Conservation (phyloP, 2,329 filamentous ascomycete genomes). For the Diplodia mutila region DNA sequence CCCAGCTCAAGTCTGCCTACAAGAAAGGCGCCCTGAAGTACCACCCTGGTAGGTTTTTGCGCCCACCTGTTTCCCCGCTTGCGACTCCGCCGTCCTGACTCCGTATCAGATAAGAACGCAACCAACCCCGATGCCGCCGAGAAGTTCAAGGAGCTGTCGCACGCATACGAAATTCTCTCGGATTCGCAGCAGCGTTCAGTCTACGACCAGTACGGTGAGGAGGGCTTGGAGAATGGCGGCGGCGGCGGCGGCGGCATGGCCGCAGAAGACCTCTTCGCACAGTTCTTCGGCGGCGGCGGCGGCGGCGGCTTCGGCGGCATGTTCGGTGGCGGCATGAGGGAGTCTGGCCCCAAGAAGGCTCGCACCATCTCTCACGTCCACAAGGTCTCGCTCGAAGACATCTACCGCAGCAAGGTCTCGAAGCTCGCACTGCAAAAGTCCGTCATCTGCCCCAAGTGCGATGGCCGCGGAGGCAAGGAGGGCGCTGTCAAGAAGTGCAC, state of each 20-base stretch:
- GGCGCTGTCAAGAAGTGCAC: constrained; percentile 93
- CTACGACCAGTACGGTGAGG: constrained; percentile 98
- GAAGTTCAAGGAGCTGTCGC: constrained; percentile 97
- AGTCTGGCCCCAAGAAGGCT: constrained; percentile 84
- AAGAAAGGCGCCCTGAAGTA: constrained; percentile 81
- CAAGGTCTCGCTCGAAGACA: constrained; percentile 96
- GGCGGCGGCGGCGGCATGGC: constrained; percentile 82
- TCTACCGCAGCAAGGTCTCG: constrained; percentile 96
- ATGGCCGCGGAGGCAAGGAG: constrained; percentile 93
- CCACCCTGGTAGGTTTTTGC: constrained; percentile 69
- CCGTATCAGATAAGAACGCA: constrained; percentile 81
- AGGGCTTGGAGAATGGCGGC: constrained; percentile 83
- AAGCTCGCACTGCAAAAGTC: constrained; percentile 97
- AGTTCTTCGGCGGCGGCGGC: constrained; percentile 81
- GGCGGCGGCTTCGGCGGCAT: constrained; percentile 69
- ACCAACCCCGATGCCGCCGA: constrained; percentile 91
- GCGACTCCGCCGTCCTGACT: constrained; percentile 29
- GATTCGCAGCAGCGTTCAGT: constrained; percentile 88
- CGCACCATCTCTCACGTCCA: constrained; percentile 97
- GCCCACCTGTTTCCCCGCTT: constrained; percentile 28
- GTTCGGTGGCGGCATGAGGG: constrained; percentile 72
- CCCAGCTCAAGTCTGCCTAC: constrained; percentile 90
- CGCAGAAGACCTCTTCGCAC: constrained; percentile 92
- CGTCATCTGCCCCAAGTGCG: constrained; percentile 93
- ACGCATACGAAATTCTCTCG: constrained; percentile 93